A percentile compares a stretch with the other conserved stretches of the same genome.
Conservation (phyloP, 257 asterid genomes). For the Ilex asprella region DNA sequence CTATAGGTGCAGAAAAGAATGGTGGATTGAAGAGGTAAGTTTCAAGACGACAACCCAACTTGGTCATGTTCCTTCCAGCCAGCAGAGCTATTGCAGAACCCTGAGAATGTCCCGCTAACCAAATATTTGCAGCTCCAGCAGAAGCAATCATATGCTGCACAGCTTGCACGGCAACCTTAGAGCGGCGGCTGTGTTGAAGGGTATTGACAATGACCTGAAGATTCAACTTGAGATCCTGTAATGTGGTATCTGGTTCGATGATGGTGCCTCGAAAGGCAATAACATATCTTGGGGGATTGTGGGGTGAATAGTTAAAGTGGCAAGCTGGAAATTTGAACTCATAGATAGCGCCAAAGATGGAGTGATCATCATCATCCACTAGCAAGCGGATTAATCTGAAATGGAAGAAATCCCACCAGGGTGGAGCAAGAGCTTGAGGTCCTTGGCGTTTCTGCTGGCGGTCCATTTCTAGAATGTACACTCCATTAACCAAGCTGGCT, state of each 20-base stretch:
- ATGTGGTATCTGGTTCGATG: background rate
- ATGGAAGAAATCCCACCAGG: slow-evolving; percentile 72
- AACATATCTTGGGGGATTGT: background rate
- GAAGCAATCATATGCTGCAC: slow-evolving; percentile 11
- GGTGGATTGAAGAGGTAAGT: slow-evolving; percentile 76
- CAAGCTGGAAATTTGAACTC: background rate
- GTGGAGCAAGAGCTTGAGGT: slow-evolving; percentile 49
- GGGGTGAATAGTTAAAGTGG: background rate
- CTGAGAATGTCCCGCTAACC: slow-evolving; percentile 74
- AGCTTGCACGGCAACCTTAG: background rate
- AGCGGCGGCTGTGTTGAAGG: background rate
- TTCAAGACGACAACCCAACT: slow-evolving; percentile 32
- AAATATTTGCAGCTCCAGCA: slow-evolving; percentile 29
- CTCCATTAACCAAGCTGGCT: slow-evolving; percentile 68
- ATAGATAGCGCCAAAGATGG: background rate
- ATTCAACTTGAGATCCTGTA: background rate
- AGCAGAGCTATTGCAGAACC: slow-evolving; percentile 66
- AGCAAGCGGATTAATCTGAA: slow-evolving; percentile 22
- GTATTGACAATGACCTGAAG: background rate
- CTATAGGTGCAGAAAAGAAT: slow-evolving; percentile 56
- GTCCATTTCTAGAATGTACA: slow-evolving; percentile 51
- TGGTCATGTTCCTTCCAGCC: slow-evolving; percentile 47
- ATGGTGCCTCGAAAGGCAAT: slow-evolving; percentile 2
- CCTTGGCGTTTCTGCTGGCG: slow-evolving; percentile 46
- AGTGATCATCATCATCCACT: background rate